These are phyloP conservation scores for Pseudozyma sp. DNA, from an alignment of 1,284 basidiomycete species.

Conservation along the genomic window DNA sequence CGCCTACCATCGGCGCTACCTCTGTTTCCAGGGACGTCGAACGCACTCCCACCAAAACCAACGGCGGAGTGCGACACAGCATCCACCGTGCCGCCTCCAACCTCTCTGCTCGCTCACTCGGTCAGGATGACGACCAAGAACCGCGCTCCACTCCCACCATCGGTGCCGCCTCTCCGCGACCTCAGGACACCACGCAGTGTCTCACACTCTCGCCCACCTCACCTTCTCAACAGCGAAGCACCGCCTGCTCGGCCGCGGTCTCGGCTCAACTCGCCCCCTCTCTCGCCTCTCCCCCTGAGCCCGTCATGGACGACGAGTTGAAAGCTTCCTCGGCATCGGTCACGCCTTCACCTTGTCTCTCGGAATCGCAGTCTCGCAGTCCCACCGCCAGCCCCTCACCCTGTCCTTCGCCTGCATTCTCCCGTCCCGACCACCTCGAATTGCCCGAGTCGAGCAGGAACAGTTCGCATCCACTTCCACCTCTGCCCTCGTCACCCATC, in stretches of 20 bases:
- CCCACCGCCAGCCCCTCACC: constrained; percentile 40
- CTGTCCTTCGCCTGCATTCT: constrained; percentile 27
- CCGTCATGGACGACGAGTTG: neutral
- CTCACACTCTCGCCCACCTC: constrained; percentile 35
- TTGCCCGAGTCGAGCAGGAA: constrained; percentile 9
- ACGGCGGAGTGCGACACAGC: neutral
- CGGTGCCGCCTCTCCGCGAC: constrained; percentile 12
- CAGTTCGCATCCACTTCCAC: constrained; percentile 15
- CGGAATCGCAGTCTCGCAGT: constrained; percentile 35
- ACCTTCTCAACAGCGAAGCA: constrained; percentile 25
- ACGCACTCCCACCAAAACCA: constrained; percentile 42
- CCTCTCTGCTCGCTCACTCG: neutral
- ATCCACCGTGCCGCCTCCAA: neutral
- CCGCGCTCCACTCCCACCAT: constrained; percentile 25
- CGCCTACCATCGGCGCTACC: neutral
- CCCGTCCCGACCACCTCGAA: constrained; percentile 1
- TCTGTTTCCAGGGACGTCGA: constrained; percentile 20
- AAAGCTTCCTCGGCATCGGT: constrained; percentile 13
- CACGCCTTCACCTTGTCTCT: constrained; percentile 28
- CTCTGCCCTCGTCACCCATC: constrained; percentile 42
- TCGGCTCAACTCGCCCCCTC: constrained; percentile 16
- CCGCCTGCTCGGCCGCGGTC: constrained; percentile 10
- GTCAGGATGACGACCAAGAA: constrained; percentile 11
- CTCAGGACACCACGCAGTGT: neutral
- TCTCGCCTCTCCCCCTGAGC: constrained; percentile 11